phyloP scores from a whole-genome alignment of 1,139 yeast species.

The Kodamaea sp. region DNA sequence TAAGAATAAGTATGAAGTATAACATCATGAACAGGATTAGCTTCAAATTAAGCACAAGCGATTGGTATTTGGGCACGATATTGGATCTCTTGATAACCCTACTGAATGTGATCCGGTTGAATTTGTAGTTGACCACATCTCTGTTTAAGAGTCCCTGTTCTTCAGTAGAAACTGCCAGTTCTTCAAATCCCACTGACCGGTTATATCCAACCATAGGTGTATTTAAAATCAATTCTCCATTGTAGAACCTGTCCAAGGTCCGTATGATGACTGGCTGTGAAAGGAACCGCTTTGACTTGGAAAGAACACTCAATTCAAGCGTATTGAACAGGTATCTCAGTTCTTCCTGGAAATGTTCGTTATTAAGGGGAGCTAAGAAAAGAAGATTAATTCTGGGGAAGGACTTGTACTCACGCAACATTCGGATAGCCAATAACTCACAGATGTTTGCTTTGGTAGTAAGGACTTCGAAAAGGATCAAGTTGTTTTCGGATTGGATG shows the following conservation, averaged over 20 bases:
- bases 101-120: constrained; percentile 30
- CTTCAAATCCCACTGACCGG: constrained; percentile 15
- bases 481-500: constrained; percentile 50
- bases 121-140: constrained; percentile 39
- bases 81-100: constrained; percentile 34
- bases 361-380: constrained; percentile 45
- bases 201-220: constrained; percentile 13
- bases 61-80: constrained; percentile 46
- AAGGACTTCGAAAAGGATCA: constrained; percentile 51
- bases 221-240: constrained; percentile 45
- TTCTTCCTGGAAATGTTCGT: constrained; percentile 14
- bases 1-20: constrained; percentile 34
- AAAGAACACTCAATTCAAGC: constrained; percentile 54
- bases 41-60: constrained; percentile 42
- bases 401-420: constrained; percentile 51
- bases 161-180: constrained; percentile 17
- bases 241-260: constrained; percentile 54
- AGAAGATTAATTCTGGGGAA: constrained; percentile 45
- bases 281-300: constrained; percentile 55
- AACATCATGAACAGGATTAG: constrained; percentile 33
- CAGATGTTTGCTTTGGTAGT: constrained; percentile 55
- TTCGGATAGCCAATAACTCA: constrained; percentile 54
- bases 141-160: constrained; percentile 21
- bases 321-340: constrained; percentile 40
- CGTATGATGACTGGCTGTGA: constrained; percentile 58